Evolutionary conservation across 106 monocot genomes (phyloP).

Genomic region (Apostasia ramifera): DNA sequence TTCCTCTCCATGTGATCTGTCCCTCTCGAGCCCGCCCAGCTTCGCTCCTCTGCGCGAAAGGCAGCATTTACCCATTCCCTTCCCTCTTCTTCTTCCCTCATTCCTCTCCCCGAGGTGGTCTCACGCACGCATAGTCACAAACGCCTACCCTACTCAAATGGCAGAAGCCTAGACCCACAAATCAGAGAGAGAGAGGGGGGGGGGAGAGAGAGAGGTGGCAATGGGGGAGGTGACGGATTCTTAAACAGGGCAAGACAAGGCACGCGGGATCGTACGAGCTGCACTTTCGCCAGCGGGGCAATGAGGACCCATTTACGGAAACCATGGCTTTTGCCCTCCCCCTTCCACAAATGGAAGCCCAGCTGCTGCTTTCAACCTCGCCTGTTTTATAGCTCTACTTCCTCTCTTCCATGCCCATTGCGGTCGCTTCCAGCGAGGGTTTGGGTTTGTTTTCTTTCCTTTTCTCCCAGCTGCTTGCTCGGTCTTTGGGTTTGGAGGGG

Average conservation of each 20-base stretch:
- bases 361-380: neutral
- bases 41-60: neutral
- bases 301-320: slow-evolving; percentile 5
- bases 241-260: slow-evolving; percentile 9
- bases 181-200: neutral
- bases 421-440: too few relatives aligned
- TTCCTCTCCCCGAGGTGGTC: too few relatives aligned
- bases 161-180: neutral
- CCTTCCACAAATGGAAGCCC: slow-evolving; percentile 3
- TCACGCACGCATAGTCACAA: neutral
- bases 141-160: neutral
- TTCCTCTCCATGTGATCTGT: too few relatives aligned
- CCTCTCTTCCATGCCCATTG: neutral
- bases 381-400: neutral
- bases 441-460: neutral
- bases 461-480: neutral
- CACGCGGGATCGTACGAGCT: slow-evolving; percentile 3
- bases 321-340: neutral
- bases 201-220: neutral
- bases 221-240: neutral
- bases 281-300: slow-evolving; percentile 2
- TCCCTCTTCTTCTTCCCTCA: neutral
- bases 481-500: too few relatives aligned
- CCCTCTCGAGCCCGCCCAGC: neutral
- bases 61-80: neutral